Evolutionary conservation across 257 asterid genomes (phyloP).

Genomic region (Solanum raphanifolium): DNA sequence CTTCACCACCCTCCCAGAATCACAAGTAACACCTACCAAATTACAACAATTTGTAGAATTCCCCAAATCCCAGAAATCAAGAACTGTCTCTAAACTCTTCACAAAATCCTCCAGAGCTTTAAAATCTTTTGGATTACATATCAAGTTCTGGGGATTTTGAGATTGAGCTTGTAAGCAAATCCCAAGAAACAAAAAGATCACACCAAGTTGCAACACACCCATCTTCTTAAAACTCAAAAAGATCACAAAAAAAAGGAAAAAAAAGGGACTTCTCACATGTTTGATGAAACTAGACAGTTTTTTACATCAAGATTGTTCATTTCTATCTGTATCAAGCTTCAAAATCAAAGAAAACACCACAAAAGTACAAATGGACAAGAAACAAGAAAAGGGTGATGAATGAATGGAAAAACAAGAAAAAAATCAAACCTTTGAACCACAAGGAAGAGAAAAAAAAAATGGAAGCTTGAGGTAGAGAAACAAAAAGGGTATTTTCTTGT

Average conservation of each 20-base stretch:
- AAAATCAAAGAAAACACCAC: background rate
- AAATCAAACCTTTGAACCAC: background rate
- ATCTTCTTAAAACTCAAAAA: slow-evolving; percentile 11
- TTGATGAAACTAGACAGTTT: background rate
- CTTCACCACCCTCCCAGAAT: slow-evolving; percentile 35
- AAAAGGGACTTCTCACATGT: background rate
- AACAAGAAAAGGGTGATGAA: background rate
- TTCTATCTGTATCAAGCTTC: background rate
- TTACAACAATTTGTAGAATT: slow-evolving; percentile 48
- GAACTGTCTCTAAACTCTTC: slow-evolving; percentile 20
- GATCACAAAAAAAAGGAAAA: background rate
- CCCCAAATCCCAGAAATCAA: slow-evolving; percentile 37
- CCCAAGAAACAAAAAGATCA: slow-evolving; percentile 17
- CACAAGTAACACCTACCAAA: slow-evolving; percentile 60
- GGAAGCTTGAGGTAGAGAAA: background rate
- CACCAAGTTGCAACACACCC: slow-evolving; percentile 19
- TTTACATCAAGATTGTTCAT: background rate
- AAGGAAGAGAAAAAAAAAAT: background rate
- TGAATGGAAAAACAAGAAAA: background rate
- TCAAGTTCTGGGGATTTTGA: slow-evolving; percentile 27
- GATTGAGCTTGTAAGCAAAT: slow-evolving; percentile 15
- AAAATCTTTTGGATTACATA: slow-evolving; percentile 46
- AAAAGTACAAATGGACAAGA: background rate
- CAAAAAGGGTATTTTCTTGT: background rate
- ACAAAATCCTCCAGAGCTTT: slow-evolving; percentile 34